Conservation (phyloP, 2,329 filamentous ascomycete genomes). For the Cephalotrichum gorgonifer region DNA sequence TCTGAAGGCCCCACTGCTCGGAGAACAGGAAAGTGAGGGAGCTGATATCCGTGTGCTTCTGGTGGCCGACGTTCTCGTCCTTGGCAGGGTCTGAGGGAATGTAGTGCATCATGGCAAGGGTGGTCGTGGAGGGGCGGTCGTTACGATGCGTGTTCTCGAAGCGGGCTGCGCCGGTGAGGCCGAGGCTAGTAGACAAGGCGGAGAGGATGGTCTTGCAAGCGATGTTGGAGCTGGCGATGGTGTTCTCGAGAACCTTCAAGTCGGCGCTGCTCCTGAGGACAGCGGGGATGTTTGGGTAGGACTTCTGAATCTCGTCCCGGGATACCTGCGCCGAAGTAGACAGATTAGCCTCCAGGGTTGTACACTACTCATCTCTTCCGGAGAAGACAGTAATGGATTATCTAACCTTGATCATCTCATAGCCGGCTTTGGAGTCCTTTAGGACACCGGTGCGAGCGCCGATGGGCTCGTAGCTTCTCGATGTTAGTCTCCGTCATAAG, state of each 20-base stretch:
- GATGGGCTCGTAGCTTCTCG: slow-evolving; percentile 33
- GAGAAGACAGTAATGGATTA: neutral
- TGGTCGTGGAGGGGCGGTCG: slow-evolving; percentile 35
- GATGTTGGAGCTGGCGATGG: slow-evolving; percentile 38
- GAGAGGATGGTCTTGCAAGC: slow-evolving; percentile 39
- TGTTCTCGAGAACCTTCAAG: slow-evolving; percentile 35
- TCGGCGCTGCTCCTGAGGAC: slow-evolving; percentile 37
- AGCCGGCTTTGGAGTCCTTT: slow-evolving; percentile 37
- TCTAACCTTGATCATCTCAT: slow-evolving; percentile 39
- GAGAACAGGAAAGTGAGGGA: slow-evolving; percentile 44
- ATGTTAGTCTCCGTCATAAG: neutral
- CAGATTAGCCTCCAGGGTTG: neutral
- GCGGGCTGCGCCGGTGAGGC: slow-evolving; percentile 30
- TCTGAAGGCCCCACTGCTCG: slow-evolving; percentile 47
- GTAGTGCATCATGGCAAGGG: slow-evolving; percentile 46
- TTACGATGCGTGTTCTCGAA: slow-evolving; percentile 43
- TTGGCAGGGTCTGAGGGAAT: slow-evolving; percentile 30
- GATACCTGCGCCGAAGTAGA: slow-evolving; percentile 18
- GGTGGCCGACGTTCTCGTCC: slow-evolving; percentile 36
- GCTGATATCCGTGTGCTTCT: slow-evolving; percentile 48
- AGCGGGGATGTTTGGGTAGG: slow-evolving; percentile 32
- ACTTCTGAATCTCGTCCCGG: slow-evolving; percentile 37
- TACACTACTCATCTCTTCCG: neutral
- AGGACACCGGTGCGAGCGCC: slow-evolving; percentile 37
- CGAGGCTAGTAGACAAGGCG: slow-evolving; percentile 36